Evolutionary conservation across 192 early-diverging fungal genomes (phyloP).

Genomic region (Linnemannia exigua): DNA sequence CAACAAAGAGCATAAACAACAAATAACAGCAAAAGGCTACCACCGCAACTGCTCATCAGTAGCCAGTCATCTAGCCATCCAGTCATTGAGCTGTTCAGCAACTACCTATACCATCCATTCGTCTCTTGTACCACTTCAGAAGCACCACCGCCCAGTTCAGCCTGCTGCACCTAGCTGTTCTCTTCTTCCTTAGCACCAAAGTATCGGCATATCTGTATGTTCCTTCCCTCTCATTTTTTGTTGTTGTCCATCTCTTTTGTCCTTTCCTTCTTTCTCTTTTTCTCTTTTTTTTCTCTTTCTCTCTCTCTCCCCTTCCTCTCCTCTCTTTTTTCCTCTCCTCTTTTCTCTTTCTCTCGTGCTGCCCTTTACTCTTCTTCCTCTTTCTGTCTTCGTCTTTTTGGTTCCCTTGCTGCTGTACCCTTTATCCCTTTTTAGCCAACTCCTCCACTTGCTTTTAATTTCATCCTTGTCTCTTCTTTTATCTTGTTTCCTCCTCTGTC

Average conservation of each 20-base stretch:
- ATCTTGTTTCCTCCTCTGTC: background rate
- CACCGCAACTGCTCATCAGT: background rate
- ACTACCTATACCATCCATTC: background rate
- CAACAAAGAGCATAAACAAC: background rate
- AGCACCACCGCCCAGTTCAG: background rate
- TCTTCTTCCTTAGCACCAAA: background rate
- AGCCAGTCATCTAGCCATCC: no score
- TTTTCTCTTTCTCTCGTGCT: background rate
- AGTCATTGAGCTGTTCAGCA: background rate
- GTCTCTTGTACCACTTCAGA: background rate
- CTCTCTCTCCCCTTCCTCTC: background rate
- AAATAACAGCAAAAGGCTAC: no score
- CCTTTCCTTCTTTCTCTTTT: background rate
- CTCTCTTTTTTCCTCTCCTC: background rate
- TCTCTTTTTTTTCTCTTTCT: background rate
- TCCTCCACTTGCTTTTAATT: conserved; percentile 7
- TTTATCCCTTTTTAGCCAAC: conserved; percentile 7
- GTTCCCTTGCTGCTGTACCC: conserved; percentile 8
- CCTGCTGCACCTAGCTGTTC: background rate
- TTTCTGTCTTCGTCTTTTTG: conserved; percentile 1
- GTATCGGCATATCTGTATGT: background rate
- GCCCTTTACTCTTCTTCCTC: background rate
- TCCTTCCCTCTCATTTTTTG: background rate
- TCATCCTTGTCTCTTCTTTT: background rate
- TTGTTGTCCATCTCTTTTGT: background rate